Base-by-base conservation (phyloP, 1,284 basidiomycete genomes). In the Malassezia equina region DNA sequence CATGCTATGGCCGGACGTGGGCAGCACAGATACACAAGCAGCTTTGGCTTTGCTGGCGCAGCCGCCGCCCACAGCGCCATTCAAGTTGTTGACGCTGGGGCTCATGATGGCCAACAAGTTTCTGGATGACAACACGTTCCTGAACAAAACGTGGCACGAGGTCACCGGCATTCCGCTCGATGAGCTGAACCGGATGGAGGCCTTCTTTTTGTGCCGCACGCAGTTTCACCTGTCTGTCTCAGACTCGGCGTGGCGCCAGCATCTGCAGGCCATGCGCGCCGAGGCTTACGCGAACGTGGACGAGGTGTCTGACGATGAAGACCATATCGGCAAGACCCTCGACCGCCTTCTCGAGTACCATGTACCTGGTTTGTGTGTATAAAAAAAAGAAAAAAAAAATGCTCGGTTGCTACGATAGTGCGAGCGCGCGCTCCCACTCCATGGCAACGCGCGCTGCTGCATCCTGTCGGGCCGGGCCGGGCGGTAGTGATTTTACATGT, bases 71-170 rank as follows among this genome's bases (percentile, higher is more conserved):
- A 67, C 71, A 1, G 64, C 69, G 39, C 71, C 71, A 1, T 73
- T 73, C 63, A 73, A 73, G 61, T 58, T 73, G 13, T 64, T 73
- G 36, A 68, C 68, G 1, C 51, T 73, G 5, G 71, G 71, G 21
- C 56, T 73, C 55, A 73, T 73, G 71, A 66, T 73, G n/a, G 66
- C 69, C 47, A 73, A 72, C 61, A 73, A 73, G 60, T 67, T 71
- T 44, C 45, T 73, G n/a, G 71, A 73, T 44, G 71, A 73, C 58
- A 71, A 73, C 58, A 73, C 71, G 2, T 73, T 73, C 57, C 59
- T 69, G 49, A 72, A 72, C 62, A 71, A 69, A 60, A 73, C 71
- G 4, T 73, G 71, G 71, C 63, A 66, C 51, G 71, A 73, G 45
- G 70, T 73, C n/a, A 73, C 70, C 0, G 69, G 71, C 7, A 73